A percentile compares a stretch with the other conserved stretches of the same genome.
Conservation (phyloP, 2,329 filamentous ascomycete genomes). For the Fusarium ambrosium region DNA sequence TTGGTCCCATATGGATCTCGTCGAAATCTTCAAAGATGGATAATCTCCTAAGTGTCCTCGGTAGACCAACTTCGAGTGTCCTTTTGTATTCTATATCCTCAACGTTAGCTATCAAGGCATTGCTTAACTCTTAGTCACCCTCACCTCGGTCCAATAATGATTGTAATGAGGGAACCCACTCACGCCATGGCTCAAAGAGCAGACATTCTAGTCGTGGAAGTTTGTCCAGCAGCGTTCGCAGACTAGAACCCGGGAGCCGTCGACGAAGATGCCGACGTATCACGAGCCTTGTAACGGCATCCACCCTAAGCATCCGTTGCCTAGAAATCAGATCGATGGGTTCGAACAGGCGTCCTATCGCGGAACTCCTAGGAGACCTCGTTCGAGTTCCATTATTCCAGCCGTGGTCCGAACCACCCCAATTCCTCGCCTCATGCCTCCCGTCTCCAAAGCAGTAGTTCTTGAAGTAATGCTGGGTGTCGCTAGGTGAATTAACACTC, state of each 20-base stretch:
- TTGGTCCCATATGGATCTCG: background rate
- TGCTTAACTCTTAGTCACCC: too few relatives aligned
- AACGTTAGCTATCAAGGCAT: background rate
- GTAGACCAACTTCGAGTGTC: background rate
- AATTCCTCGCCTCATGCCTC: background rate
- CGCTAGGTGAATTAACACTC: background rate
- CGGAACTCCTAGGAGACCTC: background rate
- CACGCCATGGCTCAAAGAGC: constrained; percentile 1
- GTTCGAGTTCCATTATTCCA: background rate
- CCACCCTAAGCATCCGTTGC: background rate
- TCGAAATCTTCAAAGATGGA: constrained; percentile 12
- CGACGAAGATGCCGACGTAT: constrained; percentile 3
- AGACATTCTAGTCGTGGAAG: constrained; percentile 2
- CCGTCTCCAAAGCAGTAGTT: background rate
- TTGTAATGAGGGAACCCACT: background rate
- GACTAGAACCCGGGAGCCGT: background rate
- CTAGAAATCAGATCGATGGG: background rate
- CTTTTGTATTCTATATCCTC: background rate
- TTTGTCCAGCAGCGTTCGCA: background rate
- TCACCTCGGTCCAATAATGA: background rate
- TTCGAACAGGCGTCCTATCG: background rate
- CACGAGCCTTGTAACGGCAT: background rate
- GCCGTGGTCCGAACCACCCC: background rate
- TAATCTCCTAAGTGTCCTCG: background rate
- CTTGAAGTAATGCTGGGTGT: constrained; percentile 1